Evolutionary conservation across 2,329 filamentous ascomycete species (phyloP), one percentile per base, ranked within the genome.

Genomic region (Chaetomiaceae sp.): DNA sequence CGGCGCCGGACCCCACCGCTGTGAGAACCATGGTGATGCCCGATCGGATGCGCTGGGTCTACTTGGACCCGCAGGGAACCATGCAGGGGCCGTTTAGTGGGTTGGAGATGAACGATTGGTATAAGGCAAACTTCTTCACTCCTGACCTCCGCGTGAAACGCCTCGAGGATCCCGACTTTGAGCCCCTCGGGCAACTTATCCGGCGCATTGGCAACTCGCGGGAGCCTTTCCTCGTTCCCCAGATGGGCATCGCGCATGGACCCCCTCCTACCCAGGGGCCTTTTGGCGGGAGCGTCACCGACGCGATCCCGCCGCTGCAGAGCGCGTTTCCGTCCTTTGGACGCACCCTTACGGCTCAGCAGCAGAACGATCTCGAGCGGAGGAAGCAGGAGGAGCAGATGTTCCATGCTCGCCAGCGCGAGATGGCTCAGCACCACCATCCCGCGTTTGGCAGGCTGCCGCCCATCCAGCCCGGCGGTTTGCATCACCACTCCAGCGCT

Each of bases 31-130:
- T 99, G 91, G 92, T 99, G 5, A 97, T 99, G 93, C 93, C 93
- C 2, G 93, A 99, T 67, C 81, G 95, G 13, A 99, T 99, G 90
- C 81, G 92, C 62, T 99, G 93, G 93, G 92, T 96, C 16, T 99
- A 99, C 66, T 84, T 95, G 46, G 93, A 99, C 65, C 93, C 93
- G 5, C 89, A 95, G 65, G 90, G 90, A 19, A 86, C 89, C 55
- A 85, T 89, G 5, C 93, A 99, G 65, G 93, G 93, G 0, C 93
- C 93, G 0, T 99, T 93, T 71, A 96, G 90, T 34, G 93, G 93
- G 1, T 73, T 99, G 44, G 93, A 99, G 69, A 99, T 99, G 93
- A 95, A 99, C 60, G 95, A 99, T 62, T 99, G 93, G 93, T 99
- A 97, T 72, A 97, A 97, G 68, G 92, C 91, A 33, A 91, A 92